Evolutionary conservation across 805 yeast species (phyloP), one percentile per base, ranked within the genome.

Genomic region (Barnettozyma sucrosica): DNA sequence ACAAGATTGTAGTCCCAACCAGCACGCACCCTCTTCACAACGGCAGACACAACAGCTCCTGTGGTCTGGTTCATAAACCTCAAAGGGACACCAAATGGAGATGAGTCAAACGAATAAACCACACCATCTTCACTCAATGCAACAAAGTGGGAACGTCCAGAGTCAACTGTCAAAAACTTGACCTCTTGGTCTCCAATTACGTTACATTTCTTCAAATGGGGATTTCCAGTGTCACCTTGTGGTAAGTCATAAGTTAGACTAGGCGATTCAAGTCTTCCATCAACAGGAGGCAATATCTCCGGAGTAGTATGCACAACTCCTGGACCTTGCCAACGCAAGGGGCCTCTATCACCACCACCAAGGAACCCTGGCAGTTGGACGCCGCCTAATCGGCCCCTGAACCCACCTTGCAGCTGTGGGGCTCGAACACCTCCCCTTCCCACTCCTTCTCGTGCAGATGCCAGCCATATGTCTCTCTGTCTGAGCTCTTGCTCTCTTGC

Each of bases 1-100:
- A 77, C 77, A 37, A 78, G 76, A 44, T 78, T 75, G 14, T 74
- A 62, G 49, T 76, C 73, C 92, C 92, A 85, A 0, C 92, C 93
- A 16, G 87, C 82, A 11, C 71, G 69, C 9, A 80, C 72, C 52
- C 74, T 76, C 24, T 69, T 47, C 10, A 77, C 69, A 10, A 70
- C 68, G 28, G 65, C 58, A 1, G 56, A 52, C 3, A 54, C 49
- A 5, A 38, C 33, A 14, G 18, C 41, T 2, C 41, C 32, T n/a
- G 28, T 24, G n/a, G 6, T 13, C 9, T 24, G 6, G 32, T 39
- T 26, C 33, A 39, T 64, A 21, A 49, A 43, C 26, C 25, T 39
- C 28, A 47, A 21, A 13, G 50, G 47, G n/a, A 47, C 39, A 16
- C 50, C 50, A 39, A 25, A 43, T 14, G 41, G 40, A 26, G 44